phyloP scores from a whole-genome alignment of 495 filamentous ascomycete species.

The Tuber borchii region DNA sequence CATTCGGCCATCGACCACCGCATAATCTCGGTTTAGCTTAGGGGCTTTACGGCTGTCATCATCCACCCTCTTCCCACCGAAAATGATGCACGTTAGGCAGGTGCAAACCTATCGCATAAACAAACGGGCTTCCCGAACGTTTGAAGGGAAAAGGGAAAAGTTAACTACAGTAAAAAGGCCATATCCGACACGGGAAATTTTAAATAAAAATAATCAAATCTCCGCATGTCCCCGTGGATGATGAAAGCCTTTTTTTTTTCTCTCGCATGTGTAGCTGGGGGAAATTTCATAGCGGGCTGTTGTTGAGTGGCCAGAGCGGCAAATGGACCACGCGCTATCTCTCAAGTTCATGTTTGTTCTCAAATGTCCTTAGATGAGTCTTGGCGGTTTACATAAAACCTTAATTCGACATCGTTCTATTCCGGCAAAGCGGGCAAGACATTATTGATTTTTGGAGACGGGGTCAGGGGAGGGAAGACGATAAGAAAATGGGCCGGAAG shows the following conservation, averaged over 20 bases:
- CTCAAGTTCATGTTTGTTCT: background rate
- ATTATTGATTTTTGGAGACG: constrained; percentile 1
- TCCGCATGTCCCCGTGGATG: background rate
- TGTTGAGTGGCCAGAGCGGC: background rate
- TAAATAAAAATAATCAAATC: background rate
- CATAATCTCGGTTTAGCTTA: background rate
- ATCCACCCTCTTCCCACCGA: background rate
- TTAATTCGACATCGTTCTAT: constrained; percentile 40
- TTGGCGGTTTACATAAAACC: constrained; percentile 33
- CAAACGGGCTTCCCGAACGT: background rate
- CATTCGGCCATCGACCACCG: background rate
- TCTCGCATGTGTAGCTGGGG: background rate
- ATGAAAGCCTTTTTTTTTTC: background rate
- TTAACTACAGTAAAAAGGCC: background rate
- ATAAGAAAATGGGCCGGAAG: constrained; percentile 11
- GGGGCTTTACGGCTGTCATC: background rate
- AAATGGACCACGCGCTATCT: constrained; percentile 4
- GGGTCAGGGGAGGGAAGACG: background rate
- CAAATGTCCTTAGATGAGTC: constrained; percentile 19
- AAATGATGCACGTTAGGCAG: background rate
- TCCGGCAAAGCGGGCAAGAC: constrained; percentile 13
- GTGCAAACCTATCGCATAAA: constrained; percentile 5
- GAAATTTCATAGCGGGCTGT: background rate
- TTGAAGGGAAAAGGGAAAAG: background rate
- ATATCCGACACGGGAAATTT: background rate